Evolutionary conservation across 805 yeast species (phyloP).

Genomic region (Kluyveromyces nonfermentans): DNA sequence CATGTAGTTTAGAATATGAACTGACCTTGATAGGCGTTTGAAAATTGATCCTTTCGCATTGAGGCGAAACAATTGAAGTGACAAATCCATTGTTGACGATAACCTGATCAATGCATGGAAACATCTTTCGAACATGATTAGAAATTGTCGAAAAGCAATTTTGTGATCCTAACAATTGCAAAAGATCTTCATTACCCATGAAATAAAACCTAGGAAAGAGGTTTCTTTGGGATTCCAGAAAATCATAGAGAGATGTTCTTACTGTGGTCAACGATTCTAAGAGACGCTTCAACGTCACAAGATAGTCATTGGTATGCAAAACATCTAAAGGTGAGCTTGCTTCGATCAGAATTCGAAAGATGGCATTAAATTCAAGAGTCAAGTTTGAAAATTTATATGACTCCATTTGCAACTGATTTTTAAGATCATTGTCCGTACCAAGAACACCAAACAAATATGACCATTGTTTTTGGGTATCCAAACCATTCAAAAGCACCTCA

Average conservation of each 20-base stretch:
- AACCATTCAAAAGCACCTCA: slow-evolving; percentile 56
- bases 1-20: slow-evolving; percentile 38
- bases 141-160: slow-evolving; percentile 39
- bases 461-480: slow-evolving; percentile 85
- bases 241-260: slow-evolving; percentile 61
- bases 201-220: slow-evolving; percentile 76
- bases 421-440: slow-evolving; percentile 47
- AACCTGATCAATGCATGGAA: slow-evolving; percentile 48
- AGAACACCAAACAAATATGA: slow-evolving; percentile 76
- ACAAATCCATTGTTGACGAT: slow-evolving; percentile 31
- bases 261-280: slow-evolving; percentile 49
- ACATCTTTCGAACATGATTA: slow-evolving; percentile 61
- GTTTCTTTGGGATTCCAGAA: slow-evolving; percentile 70
- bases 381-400: slow-evolving; percentile 53
- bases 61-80: slow-evolving; percentile 46
- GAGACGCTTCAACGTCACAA: slow-evolving; percentile 37
- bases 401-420: slow-evolving; percentile 59
- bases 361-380: slow-evolving; percentile 48
- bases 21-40: slow-evolving; percentile 35
- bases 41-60: slow-evolving; percentile 50
- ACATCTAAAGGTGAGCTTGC: slow-evolving; percentile 48
- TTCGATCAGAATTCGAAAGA: slow-evolving; percentile 42
- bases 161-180: slow-evolving; percentile 70
- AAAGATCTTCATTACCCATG: slow-evolving; percentile 80
- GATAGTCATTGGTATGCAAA: slow-evolving; percentile 40